Base-by-base conservation (phyloP, 257 asterid genomes). In the Verbascum thapsus region DNA sequence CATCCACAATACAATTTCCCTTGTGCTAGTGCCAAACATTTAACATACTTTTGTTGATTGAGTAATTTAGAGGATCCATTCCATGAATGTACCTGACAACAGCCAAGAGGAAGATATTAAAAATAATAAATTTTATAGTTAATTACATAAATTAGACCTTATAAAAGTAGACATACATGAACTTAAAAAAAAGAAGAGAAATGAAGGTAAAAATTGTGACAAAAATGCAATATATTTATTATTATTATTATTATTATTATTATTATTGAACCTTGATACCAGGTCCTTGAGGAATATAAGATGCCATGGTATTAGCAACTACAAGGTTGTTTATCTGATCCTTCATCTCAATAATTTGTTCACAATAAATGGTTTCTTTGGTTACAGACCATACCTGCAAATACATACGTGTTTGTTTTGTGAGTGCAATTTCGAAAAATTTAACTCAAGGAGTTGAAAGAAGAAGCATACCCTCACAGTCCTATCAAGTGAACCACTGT, bases 401-500 rank as follows among this genome's bases (percentile, higher is more conserved):
- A 55, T 22, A 32, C n/a, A n/a, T n/a, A n/a, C n/a, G n/a, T n/a
- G n/a, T n/a, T n/a, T n/a, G 26, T 12, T 50, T 7, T 60, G 5
- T 10, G n/a, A 26, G 32, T 26, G n/a, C n/a, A 59, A 53, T 32
- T 34, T 59, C 64, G n/a, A 39, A 6, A 52, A 34, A 3, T 43
- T 40, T 54, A 40, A 40, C 30, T 43, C 12, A 16, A 34, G 0
- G 35, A 13, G 23, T 3, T 1, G 66, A 45, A 0, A 12, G 42
- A 52, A 39, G 20, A 5, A 68, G 52, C 71, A 17, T 83, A 90
- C 97, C 85, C 86, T 76, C 70, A 87, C 67, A 6, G 91, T 87
- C 82, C 80, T 76, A 70, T 90, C 97, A 15, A 87, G 91, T 16
- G 97, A 90, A 52, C 95, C 97, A 47, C 97, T 90, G 73, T 83